Base-by-base conservation (phyloP, 495 filamentous ascomycete genomes). In the Aspergillus asperescens region DNA sequence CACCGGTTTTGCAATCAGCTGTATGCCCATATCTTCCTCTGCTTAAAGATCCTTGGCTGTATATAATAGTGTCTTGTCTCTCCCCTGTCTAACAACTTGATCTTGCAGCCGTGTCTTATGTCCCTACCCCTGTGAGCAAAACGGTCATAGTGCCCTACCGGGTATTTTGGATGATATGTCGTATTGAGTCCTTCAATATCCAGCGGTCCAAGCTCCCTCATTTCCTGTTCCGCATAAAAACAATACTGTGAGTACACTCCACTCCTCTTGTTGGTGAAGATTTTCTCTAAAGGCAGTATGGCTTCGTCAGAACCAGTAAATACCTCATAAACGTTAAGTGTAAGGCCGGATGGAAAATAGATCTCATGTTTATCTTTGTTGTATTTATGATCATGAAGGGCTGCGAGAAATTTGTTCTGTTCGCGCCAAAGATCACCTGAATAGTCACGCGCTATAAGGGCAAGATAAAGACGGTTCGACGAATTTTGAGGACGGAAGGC, bases 161-260 rank as follows among this genome's bases (percentile, higher is more conserved):
- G n/a, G n/a, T n/a, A n/a, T n/a, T n/a, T n/a, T n/a, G n/a, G n/a
- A n/a, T n/a, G n/a, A n/a, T n/a, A n/a, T n/a, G n/a, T n/a, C n/a
- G n/a, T n/a, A n/a, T n/a, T n/a, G n/a, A n/a, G n/a, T n/a, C n/a
- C n/a, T n/a, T n/a, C n/a, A n/a, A 48, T 37, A 34, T 48, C 16
- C 3, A 28, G 22, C 13, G 18, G 20, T n/a, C 25, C 7, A 19
- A 48, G 3, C 15, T 37, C 45, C 31, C 1, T 48, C 31, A 48
- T 48, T 13, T n/a, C 45, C 15, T 16, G 27, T 23, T 48, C 15
- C 23, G 3, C 22, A 27, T 47, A 48, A n/a, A 20, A 37, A 37
- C 29, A 48, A 19, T 48, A 48, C 15, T 48, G 28, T 10, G 45
- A 37, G 20, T 48, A 37, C 18, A 48, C 45, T 48, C 31, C 45